Percentiles rank a stretch among this genome's conserved stretches.
Conservation (phyloP, 345 rosid species). For the Camelina laxa region DNA sequence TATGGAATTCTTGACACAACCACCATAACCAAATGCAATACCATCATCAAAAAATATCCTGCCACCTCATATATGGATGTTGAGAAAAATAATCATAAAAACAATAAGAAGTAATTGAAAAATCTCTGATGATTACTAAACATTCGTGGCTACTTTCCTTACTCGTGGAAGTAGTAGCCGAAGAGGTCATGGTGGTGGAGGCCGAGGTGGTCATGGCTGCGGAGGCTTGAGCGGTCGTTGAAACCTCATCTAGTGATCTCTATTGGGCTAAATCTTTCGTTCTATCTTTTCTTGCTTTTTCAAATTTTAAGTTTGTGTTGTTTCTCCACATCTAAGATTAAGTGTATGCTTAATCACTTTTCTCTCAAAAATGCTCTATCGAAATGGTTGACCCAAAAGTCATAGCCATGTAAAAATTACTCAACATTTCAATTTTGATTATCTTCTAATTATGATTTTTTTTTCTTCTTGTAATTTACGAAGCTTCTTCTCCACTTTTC, state of each 20-base stretch:
- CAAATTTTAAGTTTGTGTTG: no score
- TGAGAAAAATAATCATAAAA: not conserved
- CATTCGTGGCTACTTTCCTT: not conserved
- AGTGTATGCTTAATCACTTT: no score
- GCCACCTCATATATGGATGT: not conserved
- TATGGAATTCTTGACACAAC: constrained; percentile 75
- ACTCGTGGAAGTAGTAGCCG: not conserved
- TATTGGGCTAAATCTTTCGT: not conserved
- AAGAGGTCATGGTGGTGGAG: not conserved
- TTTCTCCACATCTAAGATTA: no score
- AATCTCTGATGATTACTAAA: not conserved
- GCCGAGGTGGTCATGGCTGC: no score
- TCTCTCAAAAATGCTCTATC: no score
- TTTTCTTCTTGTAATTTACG: not conserved
- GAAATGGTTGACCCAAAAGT: not conserved
- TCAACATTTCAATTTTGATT: not conserved
- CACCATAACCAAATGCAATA: constrained; percentile 71
- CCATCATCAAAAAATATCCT: constrained; percentile 41
- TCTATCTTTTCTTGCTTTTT: not conserved
- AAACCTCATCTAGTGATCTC: constrained; percentile 3
- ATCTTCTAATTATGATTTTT: not conserved
- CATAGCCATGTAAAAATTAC: not conserved
- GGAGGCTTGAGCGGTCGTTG: not conserved
- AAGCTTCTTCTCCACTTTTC: not conserved
- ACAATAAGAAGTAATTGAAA: not conserved